Evolutionary conservation across 2,329 filamentous ascomycete species (phyloP).

Genomic region (Ceratocystis huliohia): DNA sequence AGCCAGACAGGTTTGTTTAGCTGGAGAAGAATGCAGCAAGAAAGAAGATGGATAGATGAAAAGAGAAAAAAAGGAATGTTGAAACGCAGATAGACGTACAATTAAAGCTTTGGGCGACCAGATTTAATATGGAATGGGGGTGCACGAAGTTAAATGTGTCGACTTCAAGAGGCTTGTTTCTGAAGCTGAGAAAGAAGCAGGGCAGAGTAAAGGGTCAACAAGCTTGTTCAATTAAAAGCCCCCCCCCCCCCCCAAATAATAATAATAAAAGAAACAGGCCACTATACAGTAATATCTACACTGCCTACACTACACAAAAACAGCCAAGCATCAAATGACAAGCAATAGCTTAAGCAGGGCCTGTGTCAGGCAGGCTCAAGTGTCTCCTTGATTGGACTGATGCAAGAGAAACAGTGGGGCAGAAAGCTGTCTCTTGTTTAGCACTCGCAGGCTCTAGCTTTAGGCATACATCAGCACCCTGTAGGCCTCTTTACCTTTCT

Average conservation of each 20-base stretch:
- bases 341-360: not conserved
- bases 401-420: not conserved
- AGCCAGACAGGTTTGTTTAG: not conserved
- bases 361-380: not conserved
- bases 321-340: not conserved
- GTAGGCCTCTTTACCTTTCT: not conserved
- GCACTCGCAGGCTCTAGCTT: not conserved
- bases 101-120: not conserved
- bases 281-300: not conserved
- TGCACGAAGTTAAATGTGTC: not conserved
- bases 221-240: not conserved
- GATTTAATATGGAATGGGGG: not conserved
- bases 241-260: not conserved
- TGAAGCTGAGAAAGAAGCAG: not conserved
- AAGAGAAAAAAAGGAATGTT: not conserved
- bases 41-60: not conserved
- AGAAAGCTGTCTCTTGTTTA: not conserved
- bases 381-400: not conserved
- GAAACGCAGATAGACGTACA: conserved; percentile 2
- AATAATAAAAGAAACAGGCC: conserved; percentile 3
- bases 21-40: conserved; percentile 2
- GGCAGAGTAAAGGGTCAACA: not conserved
- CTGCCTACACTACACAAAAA: not conserved
- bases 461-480: not conserved
- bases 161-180: not conserved